Base-by-base conservation (phyloP, 192 early-diverging fungal species). In the Chytriomyces confervae region DNA sequence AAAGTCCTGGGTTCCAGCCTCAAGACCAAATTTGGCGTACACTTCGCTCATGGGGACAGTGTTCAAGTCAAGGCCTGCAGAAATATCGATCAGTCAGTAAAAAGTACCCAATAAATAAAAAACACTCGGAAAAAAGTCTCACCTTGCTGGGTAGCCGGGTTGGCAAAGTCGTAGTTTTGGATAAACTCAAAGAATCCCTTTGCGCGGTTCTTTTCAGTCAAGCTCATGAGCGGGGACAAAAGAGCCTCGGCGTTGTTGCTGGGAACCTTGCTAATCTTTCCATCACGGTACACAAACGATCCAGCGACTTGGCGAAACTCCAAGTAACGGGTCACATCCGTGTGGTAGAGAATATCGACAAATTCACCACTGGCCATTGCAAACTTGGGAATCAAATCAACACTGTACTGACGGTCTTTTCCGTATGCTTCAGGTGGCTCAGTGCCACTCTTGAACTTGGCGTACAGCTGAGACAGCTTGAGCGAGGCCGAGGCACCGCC, bases 381-480 rank as follows among this genome's bases (percentile, higher is more conserved):
- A 86, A 99, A 99, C 88, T 99, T 99, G 75, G 98, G 98, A 61
- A 99, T 97, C 78, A 98, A 86, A 83, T 99, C 98, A 65, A 99
- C 91, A 84, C 94, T 95, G 85, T 92, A 99, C 86, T 98, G 96
- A 64, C 96, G 79, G 79, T 90, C 89, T 36, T 81, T 81, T 29
- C 86, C 89, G 66, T 85, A 86, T 46, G 46, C 83, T 91, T 94
- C 76, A 72, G 78, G 76, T 5, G 78, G 76, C 9, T 18, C 24
- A 46, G 62, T n/a, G 10, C 79, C 78, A 66, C 13, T 24, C 44
- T 75, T 77, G 78, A 79, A 79, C 46, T 79, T 79, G 16, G 57
- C 11, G 46, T 79, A 79, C 9, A 79, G 79, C 90, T 96, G 94
- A 46, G 92, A 88, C 83, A 97, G 90, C 84, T 97, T 95, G 68